Evolutionary conservation across 768 basidiomycete genomes (phyloP), one percentile per base, ranked within the genome.

Genomic region (Boletus subparvulus): DNA sequence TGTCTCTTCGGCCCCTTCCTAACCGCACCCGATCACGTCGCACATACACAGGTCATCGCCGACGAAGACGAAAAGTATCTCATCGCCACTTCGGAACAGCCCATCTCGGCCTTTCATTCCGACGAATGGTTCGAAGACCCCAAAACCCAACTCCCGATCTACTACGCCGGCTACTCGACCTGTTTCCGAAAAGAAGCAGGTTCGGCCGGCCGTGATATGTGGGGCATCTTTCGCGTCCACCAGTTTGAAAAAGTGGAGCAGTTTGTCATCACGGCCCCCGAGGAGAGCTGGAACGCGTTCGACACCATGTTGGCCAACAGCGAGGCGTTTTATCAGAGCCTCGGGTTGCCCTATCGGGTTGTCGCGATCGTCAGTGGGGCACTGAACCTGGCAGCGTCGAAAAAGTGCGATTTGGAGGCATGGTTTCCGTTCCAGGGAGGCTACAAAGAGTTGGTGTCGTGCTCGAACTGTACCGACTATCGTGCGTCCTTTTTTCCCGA

Each of bases 141-240:
- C 1, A 86, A 92, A 47, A 85, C 83, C 26, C 93, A 96, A 69
- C 86, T 99, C n/a, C 97, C 97, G 2, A 81, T 97, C 69, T 81
- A 82, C 75, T 97, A 90, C 66, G 90, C 90, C 0, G 89, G 90
- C 21, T 92, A 88, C 72, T 92, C 88, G 66, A 98, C 96, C 16
- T 98, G 96, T 73, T 99, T 99, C 88, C 87, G 97, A 30, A 98
- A 98, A 76, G 97, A 99, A 77, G 97, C 97, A 3, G 97, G 97
- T 35, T 90, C 94, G 3, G 94, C 94, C 9, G 97, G 97, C 4
- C 88, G 94, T 53, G 97, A 99, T 65, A 98, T 96, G 81, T 98
- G 97, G 94, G 97, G 97, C 55, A 98, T 98, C 74, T 99, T 99
- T 86, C 92, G 97, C 24, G 96, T 99, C 52, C 97, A 99, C 70